Conservation (phyloP, 208 protist genomes). For the Leishmania tarentolae region DNA sequence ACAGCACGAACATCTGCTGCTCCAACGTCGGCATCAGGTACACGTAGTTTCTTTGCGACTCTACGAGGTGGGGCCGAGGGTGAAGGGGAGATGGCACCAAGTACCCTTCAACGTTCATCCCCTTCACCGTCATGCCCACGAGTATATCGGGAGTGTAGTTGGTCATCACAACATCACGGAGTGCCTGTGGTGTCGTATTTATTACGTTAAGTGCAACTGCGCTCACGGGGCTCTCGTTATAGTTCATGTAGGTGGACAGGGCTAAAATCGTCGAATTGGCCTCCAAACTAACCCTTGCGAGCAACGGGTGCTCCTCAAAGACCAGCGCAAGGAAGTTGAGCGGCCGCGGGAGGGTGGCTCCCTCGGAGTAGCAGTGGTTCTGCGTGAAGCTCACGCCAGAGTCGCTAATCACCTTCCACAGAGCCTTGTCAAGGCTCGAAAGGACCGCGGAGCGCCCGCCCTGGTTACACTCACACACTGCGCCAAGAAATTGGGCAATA, state of each 20-base stretch:
- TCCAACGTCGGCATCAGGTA: conserved; percentile 42
- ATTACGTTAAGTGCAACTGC: not conserved
- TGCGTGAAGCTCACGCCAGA: conserved; percentile 8
- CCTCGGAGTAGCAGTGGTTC: conserved; percentile 6
- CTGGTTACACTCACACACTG: conserved; percentile 48
- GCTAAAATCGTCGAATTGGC: too few relatives aligned
- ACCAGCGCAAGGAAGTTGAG: conserved; percentile 10
- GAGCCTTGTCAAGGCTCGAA: not conserved
- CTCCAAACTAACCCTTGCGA: too few relatives aligned
- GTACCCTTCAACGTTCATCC: not conserved
- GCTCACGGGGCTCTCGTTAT: not conserved
- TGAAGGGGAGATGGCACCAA: not conserved
- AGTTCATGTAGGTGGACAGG: too few relatives aligned
- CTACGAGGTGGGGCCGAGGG: not conserved
- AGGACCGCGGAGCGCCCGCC: conserved; percentile 11
- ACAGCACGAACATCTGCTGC: conserved; percentile 56
- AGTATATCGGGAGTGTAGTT: not conserved
- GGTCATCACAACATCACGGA: not conserved
- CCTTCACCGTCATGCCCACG: not conserved
- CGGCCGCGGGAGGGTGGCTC: not conserved
- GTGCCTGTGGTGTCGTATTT: not conserved
- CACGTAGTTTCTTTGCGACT: not conserved
- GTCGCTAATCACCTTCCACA: not conserved
- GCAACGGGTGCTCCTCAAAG: not conserved
- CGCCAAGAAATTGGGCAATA: conserved; percentile 20